Conservation (phyloP, 768 basidiomycete species). For the Dictyophora rubrovolvata region DNA sequence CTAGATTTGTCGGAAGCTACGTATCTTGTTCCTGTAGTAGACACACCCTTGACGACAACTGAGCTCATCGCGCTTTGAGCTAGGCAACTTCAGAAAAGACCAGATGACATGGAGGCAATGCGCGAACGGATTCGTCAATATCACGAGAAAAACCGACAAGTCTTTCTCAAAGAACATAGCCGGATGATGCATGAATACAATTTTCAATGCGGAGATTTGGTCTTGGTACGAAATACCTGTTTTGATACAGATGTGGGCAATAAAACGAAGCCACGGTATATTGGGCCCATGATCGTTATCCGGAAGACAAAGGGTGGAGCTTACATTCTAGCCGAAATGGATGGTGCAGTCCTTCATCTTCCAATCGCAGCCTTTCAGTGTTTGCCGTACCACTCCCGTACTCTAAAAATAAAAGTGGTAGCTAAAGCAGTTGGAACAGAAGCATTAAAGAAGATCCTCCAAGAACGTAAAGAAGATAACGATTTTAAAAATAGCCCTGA, state of each 20-base stretch:
- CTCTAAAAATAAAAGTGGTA: not conserved
- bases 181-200: slow-evolving; percentile 14
- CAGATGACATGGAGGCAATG: not conserved
- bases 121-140: not conserved
- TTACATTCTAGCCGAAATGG: slow-evolving; percentile 14
- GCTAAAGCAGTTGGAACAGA: too few species aligned
- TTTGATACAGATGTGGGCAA: slow-evolving; percentile 21
- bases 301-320: slow-evolving; percentile 12
- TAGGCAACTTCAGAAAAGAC: not conserved
- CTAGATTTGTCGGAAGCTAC: not conserved
- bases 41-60: not conserved
- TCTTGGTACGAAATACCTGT: slow-evolving; percentile 25
- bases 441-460: too few species aligned
- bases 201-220: slow-evolving; percentile 24
- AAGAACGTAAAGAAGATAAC: too few species aligned
- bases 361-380: slow-evolving; percentile 10
- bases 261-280: slow-evolving; percentile 25
- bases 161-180: slow-evolving; percentile 1
- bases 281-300: slow-evolving; percentile 29
- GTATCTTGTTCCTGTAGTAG: not conserved
- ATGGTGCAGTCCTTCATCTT: slow-evolving; percentile 10
- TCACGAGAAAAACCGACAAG: too few species aligned
- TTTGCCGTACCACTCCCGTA: slow-evolving; percentile 1
- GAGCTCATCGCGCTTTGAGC: not conserved
- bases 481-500: too few species aligned